Conservation (phyloP, 75 land plant genomes). For the Cryptomeria japonica region DNA sequence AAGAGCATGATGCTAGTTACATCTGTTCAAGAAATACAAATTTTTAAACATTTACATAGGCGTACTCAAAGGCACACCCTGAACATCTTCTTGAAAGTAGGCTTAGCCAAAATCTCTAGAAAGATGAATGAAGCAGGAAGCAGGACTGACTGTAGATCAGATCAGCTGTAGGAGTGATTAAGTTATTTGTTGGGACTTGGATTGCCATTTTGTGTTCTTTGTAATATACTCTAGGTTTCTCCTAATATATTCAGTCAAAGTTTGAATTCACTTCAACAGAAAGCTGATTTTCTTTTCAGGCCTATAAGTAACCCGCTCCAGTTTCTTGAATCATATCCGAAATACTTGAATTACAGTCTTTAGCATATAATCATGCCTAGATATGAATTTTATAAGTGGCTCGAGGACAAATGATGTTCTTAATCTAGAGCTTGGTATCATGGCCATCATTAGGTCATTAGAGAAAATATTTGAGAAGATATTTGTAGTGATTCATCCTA, state of each 20-base stretch:
- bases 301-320: constrained; percentile 33
- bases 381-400: not conserved
- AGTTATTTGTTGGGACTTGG: constrained; percentile 49
- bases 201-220: constrained; percentile 27
- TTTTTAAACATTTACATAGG: not conserved
- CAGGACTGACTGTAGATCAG: constrained; percentile 38
- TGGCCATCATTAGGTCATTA: not conserved
- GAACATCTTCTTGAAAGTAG: constrained; percentile 39
- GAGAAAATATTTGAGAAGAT: not conserved
- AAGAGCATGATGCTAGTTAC: not conserved
- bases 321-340: constrained; percentile 31
- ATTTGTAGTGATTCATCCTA: not conserved
- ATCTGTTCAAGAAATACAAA: not conserved
- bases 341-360: not conserved
- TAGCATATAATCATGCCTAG: not conserved
- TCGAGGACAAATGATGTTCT: not conserved
- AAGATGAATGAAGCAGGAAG: constrained; percentile 32
- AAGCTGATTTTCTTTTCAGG: constrained; percentile 40
- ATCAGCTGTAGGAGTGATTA: constrained; percentile 49
- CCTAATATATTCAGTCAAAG: constrained; percentile 43
- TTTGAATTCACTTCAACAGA: constrained; percentile 28
- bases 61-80: constrained; percentile 20
- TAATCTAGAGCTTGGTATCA: not conserved
- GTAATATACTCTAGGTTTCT: constrained; percentile 23
- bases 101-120: constrained; percentile 34